These are phyloP conservation scores for Euphrasia arctica DNA, from an alignment of 305 asterid species.

Conservation along the genomic window DNA sequence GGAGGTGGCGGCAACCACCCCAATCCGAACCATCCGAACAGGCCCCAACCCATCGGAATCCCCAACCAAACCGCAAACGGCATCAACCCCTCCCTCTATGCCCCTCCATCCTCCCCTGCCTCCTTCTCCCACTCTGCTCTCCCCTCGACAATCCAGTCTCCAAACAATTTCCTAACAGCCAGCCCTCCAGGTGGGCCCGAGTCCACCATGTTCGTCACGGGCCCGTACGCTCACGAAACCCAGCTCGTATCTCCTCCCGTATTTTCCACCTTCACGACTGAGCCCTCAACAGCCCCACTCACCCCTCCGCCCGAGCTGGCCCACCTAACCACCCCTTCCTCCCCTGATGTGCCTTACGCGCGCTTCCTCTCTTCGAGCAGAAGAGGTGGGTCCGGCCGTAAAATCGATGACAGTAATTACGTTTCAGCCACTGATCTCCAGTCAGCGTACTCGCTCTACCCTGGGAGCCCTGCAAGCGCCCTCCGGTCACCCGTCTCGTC, in stretches of 20 bases:
- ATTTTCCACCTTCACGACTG: slow-evolving; percentile 91
- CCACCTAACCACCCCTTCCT: slow-evolving; percentile 94
- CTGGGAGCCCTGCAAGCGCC: no score
- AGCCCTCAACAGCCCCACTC: slow-evolving; percentile 96
- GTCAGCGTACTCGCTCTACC: slow-evolving; percentile 57
- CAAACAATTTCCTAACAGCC: slow-evolving; percentile 75
- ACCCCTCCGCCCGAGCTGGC: slow-evolving; percentile 99
- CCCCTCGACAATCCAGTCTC: slow-evolving; percentile 92
- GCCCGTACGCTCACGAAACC: slow-evolving; percentile 95
- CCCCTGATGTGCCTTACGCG: slow-evolving; percentile 98
- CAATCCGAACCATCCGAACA: slow-evolving; percentile 57
- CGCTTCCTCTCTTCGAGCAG: slow-evolving; percentile 78
- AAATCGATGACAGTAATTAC: slow-evolving; percentile 29
- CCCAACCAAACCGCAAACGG: slow-evolving; percentile 62
- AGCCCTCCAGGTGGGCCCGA: slow-evolving; percentile 84
- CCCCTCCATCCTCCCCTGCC: slow-evolving; percentile 99
- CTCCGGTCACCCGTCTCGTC: no score
- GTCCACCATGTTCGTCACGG: slow-evolving; percentile 79
- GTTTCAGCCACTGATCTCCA: slow-evolving; percentile 57
- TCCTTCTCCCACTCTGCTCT: slow-evolving; percentile 87
- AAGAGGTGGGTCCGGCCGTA: slow-evolving; percentile 34
- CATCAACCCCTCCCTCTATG: slow-evolving; percentile 56
- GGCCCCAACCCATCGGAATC: slow-evolving; percentile 64
- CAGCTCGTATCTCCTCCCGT: slow-evolving; percentile 98
- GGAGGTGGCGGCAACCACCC: slow-evolving; percentile 30